Percentiles rank a stretch among this genome's conserved stretches.
Conservation (phyloP, 768 basidiomycete species). For the Collybia sp. region DNA sequence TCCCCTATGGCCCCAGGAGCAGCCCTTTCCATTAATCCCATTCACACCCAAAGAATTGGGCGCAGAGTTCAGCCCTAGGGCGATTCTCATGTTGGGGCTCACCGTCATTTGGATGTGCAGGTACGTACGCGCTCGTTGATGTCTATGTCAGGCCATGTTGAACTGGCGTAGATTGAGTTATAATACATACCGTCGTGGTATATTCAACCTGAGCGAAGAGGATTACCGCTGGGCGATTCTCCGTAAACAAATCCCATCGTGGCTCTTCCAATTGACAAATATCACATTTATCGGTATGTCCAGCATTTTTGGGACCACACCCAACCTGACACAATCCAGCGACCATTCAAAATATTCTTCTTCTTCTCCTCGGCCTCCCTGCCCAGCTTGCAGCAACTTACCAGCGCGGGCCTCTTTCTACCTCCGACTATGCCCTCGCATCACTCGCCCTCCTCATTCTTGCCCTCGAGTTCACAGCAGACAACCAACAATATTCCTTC, state of each 20-base stretch:
- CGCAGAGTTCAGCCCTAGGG: slow-evolving; percentile 61
- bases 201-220: slow-evolving; percentile 77
- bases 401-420: slow-evolving; percentile 44
- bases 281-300: slow-evolving; percentile 52
- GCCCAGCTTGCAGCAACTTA: slow-evolving; percentile 47
- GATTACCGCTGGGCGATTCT: slow-evolving; percentile 91
- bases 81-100: slow-evolving; percentile 69
- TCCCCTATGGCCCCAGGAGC: slow-evolving; percentile 50
- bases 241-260: slow-evolving; percentile 43
- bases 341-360: slow-evolving; percentile 73
- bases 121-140: slow-evolving; percentile 20
- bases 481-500: slow-evolving; percentile 89
- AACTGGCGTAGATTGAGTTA: slow-evolving; percentile 52
- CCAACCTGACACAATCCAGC: slow-evolving; percentile 31
- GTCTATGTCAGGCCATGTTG: slow-evolving; percentile 1
- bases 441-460: slow-evolving; percentile 53
- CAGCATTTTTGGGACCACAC: neutral
- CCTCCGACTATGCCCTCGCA: slow-evolving; percentile 62
- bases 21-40: slow-evolving; percentile 40
- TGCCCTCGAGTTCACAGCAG: slow-evolving; percentile 74
- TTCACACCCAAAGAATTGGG: slow-evolving; percentile 48
- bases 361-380: slow-evolving; percentile 68
- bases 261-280: slow-evolving; percentile 41
- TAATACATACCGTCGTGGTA: slow-evolving; percentile 80
- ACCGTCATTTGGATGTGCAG: slow-evolving; percentile 66